Evolutionary conservation across 2,329 filamentous ascomycete genomes (phyloP).

Genomic region (Coniochaeta ligniaria): DNA sequence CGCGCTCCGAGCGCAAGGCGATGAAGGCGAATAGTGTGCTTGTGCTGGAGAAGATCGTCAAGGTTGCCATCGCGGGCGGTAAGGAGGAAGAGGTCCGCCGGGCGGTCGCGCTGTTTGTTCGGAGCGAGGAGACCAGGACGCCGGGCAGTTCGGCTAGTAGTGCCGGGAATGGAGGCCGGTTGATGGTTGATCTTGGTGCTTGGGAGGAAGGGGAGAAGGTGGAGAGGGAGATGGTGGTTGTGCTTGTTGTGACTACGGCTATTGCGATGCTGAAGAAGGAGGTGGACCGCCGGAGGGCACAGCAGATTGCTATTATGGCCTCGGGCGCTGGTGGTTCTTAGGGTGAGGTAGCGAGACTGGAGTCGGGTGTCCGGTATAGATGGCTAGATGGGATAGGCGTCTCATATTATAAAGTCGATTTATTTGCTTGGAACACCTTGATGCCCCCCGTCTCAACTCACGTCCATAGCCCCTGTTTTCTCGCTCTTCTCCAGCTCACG

Average conservation of each 20-base stretch:
- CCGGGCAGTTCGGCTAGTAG: slow-evolving; percentile 26
- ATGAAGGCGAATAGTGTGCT: slow-evolving; percentile 34
- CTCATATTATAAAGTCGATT: not conserved
- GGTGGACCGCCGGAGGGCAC: slow-evolving; percentile 46
- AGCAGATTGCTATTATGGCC: slow-evolving; percentile 41
- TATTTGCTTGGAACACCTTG: not conserved
- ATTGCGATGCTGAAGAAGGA: slow-evolving; percentile 60
- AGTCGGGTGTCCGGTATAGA: not conserved
- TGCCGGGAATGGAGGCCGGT: slow-evolving; percentile 43
- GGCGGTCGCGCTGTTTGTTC: slow-evolving; percentile 34
- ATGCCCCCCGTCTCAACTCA: slow-evolving; percentile 5
- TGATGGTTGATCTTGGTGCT: slow-evolving; percentile 32
- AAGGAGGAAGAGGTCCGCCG: slow-evolving; percentile 19
- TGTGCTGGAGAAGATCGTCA: slow-evolving; percentile 41
- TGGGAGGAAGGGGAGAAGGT: slow-evolving; percentile 15
- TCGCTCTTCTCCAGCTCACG: slow-evolving; percentile 17
- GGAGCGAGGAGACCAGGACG: slow-evolving; percentile 30
- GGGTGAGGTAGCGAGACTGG: not conserved
- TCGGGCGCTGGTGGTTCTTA: slow-evolving; percentile 12
- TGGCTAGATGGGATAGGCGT: not conserved
- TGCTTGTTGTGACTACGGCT: slow-evolving; percentile 48
- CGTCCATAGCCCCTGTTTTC: slow-evolving; percentile 19
- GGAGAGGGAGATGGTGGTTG: slow-evolving; percentile 33
- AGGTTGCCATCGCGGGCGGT: slow-evolving; percentile 15
- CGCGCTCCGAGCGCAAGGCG: slow-evolving; percentile 35